phyloP scores from a whole-genome alignment of 75 land plant genomes.

The Pinus albicaulis region DNA sequence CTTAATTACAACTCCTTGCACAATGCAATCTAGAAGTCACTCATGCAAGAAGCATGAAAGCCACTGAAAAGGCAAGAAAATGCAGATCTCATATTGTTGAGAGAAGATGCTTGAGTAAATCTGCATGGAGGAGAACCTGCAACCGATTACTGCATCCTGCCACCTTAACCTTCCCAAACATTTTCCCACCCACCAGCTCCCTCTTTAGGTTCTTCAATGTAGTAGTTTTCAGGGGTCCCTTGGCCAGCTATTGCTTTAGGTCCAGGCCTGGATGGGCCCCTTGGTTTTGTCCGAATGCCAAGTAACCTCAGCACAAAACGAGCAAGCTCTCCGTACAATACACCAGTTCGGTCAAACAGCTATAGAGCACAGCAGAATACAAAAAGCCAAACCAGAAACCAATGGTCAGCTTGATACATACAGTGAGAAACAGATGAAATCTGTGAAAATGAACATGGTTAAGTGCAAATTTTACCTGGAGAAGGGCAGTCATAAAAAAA shows the following conservation, averaged over 20 bases:
- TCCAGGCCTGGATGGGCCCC: constrained; percentile 19
- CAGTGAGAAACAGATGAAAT: background rate
- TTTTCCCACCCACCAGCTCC: constrained; percentile 42
- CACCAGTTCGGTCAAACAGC: constrained; percentile 84
- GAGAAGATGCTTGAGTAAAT: too few relatives aligned
- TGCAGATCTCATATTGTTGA: too few relatives aligned
- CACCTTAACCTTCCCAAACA: constrained; percentile 35
- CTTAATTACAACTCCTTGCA: too few relatives aligned
- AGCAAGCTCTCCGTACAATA: constrained; percentile 88
- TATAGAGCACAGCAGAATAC: constrained; percentile 11
- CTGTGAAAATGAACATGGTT: background rate
- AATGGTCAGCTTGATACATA: background rate
- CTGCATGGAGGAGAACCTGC: too few relatives aligned
- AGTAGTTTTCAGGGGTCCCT: constrained; percentile 21
- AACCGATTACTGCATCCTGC: background rate
- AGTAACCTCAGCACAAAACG: constrained; percentile 82
- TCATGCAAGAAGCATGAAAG: too few relatives aligned
- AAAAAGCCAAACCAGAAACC: background rate
- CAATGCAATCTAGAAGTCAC: too few relatives aligned
- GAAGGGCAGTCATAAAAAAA: constrained; percentile 86
- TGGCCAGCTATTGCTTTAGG: constrained; percentile 38
- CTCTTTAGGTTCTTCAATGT: constrained; percentile 48
- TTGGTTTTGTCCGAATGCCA: constrained; percentile 59
- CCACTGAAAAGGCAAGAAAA: too few relatives aligned
- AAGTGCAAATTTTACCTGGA: constrained; percentile 51